Evolutionary conservation across 2,329 filamentous ascomycete genomes (phyloP).

Genomic region (Myriosclerotinia duriaeana): DNA sequence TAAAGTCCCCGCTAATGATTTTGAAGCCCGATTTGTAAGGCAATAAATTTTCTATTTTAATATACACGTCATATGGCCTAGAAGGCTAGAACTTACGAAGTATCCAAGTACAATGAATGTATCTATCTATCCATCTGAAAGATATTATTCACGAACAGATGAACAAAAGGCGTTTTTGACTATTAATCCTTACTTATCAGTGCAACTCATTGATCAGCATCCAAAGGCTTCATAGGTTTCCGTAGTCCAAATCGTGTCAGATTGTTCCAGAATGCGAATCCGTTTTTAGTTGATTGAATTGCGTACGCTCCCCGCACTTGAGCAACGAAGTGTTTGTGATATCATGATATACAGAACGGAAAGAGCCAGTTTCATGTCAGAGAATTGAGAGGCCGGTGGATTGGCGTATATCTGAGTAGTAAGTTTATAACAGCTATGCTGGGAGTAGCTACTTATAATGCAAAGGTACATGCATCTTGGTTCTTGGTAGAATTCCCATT

Average conservation of each 20-base stretch:
- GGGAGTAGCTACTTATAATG: too few species aligned
- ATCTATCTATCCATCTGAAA: too few species aligned
- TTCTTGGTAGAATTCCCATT: not conserved
- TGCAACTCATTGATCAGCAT: too few species aligned
- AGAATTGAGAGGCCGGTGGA: not conserved
- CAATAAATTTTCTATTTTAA: conserved; percentile 10
- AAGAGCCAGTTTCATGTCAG: not conserved
- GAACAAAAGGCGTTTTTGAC: not conserved
- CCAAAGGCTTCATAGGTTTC: not conserved
- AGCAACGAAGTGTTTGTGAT: not conserved
- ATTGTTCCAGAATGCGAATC: conserved; percentile 3
- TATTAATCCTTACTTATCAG: not conserved
- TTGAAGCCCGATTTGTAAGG: not conserved
- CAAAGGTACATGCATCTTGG: not conserved
- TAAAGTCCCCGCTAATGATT: conserved; percentile 23
- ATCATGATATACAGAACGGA: not conserved
- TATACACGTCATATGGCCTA: conserved; percentile 4
- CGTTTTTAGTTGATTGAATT: not conserved
- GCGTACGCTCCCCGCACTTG: not conserved
- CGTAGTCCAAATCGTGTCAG: too few species aligned
- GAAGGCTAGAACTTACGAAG: not conserved
- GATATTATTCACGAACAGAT: not conserved
- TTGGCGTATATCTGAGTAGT: too few species aligned
- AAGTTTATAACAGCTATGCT: too few species aligned
- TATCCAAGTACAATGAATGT: too few species aligned